Evolutionary conservation across 2,329 filamentous ascomycete genomes (phyloP).

Genomic region (Apiospora rasikravindrae): DNA sequence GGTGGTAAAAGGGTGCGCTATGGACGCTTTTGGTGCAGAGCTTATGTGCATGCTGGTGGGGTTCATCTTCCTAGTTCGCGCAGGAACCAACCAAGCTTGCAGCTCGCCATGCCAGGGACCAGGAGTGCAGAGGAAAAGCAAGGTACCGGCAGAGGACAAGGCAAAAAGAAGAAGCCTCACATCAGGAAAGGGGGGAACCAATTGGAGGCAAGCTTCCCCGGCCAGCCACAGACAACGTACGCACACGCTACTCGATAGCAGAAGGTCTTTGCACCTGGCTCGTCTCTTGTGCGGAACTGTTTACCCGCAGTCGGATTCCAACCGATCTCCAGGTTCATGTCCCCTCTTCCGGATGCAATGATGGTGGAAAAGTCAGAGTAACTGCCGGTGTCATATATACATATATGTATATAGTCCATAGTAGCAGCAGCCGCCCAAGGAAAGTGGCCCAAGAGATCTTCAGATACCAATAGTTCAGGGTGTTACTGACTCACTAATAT

Average conservation of each 20-base stretch:
- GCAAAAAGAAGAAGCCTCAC: background rate
- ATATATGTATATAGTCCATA: background rate
- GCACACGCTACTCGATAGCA: background rate
- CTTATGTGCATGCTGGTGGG: background rate
- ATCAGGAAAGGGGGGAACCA: background rate
- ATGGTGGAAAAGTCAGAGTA: background rate
- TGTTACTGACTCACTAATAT: background rate
- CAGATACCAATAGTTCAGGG: background rate
- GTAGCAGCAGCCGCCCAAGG: background rate
- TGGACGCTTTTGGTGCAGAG: constrained; percentile 10
- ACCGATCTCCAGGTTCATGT: background rate
- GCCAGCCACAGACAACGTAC: background rate
- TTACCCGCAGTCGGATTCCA: background rate
- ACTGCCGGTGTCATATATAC: background rate
- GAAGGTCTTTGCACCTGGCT: background rate
- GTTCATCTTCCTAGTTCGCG: background rate
- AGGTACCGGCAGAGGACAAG: background rate
- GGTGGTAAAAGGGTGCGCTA: background rate
- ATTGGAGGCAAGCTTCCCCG: background rate
- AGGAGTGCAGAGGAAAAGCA: constrained; percentile 12
- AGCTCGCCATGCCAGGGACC: constrained; percentile 9
- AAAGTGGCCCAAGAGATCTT: background rate
- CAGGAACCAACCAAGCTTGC: constrained; percentile 11
- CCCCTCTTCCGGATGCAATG: background rate
- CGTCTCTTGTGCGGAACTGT: background rate